These are phyloP conservation scores for Samsoniella hepiali DNA, from an alignment of 2,329 filamentous ascomycete genomes.

Conservation along the genomic window DNA sequence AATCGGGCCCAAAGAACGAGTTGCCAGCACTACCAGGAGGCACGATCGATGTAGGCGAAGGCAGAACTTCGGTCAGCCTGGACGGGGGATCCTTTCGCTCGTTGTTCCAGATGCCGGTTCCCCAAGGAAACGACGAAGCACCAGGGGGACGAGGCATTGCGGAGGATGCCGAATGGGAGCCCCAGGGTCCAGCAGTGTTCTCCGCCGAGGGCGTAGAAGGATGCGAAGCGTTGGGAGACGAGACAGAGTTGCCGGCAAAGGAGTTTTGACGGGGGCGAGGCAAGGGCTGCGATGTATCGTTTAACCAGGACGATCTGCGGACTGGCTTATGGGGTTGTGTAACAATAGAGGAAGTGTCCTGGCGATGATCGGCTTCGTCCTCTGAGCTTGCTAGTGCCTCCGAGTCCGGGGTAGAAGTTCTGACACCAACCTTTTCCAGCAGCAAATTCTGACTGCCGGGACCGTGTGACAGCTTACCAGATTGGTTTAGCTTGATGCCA, in stretches of 20 bases:
- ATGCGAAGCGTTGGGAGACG: slow-evolving; percentile 69
- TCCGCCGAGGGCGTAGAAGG: slow-evolving; percentile 77
- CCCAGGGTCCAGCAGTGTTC: slow-evolving; percentile 50
- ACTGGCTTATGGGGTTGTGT: slow-evolving; percentile 58
- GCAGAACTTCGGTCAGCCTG: slow-evolving; percentile 70
- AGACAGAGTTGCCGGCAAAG: slow-evolving; percentile 72
- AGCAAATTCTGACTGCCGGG: slow-evolving; percentile 60
- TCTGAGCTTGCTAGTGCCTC: slow-evolving; percentile 92
- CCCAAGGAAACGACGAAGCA: slow-evolving; percentile 62
- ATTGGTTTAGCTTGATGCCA: slow-evolving; percentile 47
- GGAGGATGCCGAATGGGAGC: slow-evolving; percentile 47
- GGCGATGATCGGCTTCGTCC: slow-evolving; percentile 74
- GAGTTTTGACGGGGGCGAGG: slow-evolving; percentile 70
- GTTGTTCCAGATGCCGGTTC: slow-evolving; percentile 77
- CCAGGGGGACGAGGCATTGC: slow-evolving; percentile 48
- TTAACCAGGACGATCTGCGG: slow-evolving; percentile 79
- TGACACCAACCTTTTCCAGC: slow-evolving; percentile 71
- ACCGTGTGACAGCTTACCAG: slow-evolving; percentile 50
- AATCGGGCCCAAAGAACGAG: slow-evolving; percentile 50
- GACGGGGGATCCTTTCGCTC: slow-evolving; percentile 75
- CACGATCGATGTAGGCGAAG: slow-evolving; percentile 66
- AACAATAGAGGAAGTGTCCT: slow-evolving; percentile 47
- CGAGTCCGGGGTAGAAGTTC: slow-evolving; percentile 88
- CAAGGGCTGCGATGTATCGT: slow-evolving; percentile 68
- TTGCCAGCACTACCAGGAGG: slow-evolving; percentile 42